Percentiles rank a stretch among this genome's conserved stretches.
Conservation (phyloP, 2,329 filamentous ascomycete genomes). For the Diaporthe sp. region DNA sequence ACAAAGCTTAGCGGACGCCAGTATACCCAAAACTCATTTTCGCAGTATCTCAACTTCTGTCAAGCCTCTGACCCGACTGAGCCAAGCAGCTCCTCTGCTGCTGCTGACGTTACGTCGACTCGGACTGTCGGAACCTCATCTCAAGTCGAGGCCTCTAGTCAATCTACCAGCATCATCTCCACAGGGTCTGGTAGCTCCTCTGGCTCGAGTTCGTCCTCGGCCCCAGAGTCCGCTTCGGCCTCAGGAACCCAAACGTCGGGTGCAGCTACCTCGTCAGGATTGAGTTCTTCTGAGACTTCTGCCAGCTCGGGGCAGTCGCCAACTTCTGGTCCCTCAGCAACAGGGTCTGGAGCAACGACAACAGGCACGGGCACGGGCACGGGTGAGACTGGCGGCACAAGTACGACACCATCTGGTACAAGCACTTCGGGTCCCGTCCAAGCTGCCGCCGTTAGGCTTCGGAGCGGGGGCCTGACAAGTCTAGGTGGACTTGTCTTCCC, state of each 20-base stretch:
- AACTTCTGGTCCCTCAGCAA: conserved; percentile 25
- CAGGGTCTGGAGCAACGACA: conserved; percentile 15
- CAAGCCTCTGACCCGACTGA: conserved; percentile 29
- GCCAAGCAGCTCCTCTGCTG: conserved; percentile 36
- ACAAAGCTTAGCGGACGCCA: conserved; percentile 43
- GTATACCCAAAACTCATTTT: conserved; percentile 52
- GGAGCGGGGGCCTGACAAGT: conserved; percentile 1
- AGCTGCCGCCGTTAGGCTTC: conserved; percentile 18
- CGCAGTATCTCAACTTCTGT: conserved; percentile 61
- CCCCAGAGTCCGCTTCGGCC: neutral
- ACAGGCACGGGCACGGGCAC: conserved; percentile 6
- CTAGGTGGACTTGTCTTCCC: conserved; percentile 24
- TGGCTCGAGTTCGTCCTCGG: neutral
- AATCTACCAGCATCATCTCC: conserved; percentile 33
- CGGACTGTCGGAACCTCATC: conserved; percentile 33
- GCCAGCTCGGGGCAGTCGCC: conserved; percentile 27
- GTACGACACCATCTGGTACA: neutral
- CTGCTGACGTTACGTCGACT: conserved; percentile 33
- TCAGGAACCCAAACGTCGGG: conserved; percentile 14
- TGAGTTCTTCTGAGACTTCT: conserved; percentile 5
- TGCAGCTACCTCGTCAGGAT: neutral
- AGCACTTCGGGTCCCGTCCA: conserved; percentile 7
- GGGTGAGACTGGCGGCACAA: neutral
- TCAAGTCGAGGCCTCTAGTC: conserved; percentile 30
- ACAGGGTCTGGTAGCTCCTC: conserved; percentile 15